Conservation (phyloP, 768 basidiomycete species). For the Podaxis sp. region DNA sequence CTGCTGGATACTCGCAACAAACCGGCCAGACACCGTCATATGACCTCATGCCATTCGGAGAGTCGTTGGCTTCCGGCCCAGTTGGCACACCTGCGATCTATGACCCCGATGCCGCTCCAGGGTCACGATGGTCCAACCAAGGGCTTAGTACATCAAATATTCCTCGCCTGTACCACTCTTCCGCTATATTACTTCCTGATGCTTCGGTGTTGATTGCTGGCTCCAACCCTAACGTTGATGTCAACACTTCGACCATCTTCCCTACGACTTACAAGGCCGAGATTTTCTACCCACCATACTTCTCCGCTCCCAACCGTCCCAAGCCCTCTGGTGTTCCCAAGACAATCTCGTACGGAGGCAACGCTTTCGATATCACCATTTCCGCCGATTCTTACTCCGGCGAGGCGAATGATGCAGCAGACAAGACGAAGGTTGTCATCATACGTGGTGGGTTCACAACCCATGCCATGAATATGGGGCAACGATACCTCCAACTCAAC, state of each 20-base stretch:
- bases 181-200: slow-evolving; percentile 84
- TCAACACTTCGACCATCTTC: slow-evolving; percentile 54
- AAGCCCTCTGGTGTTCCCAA: slow-evolving; percentile 62
- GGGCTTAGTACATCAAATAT: slow-evolving; percentile 60
- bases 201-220: slow-evolving; percentile 86
- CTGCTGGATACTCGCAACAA: slow-evolving; percentile 75
- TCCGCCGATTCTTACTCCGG: slow-evolving; percentile 63
- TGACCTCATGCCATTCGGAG: slow-evolving; percentile 59
- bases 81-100: slow-evolving; percentile 79
- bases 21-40: slow-evolving; percentile 43
- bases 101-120: slow-evolving; percentile 67
- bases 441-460: slow-evolving; percentile 85
- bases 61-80: slow-evolving; percentile 78
- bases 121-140: slow-evolving; percentile 68
- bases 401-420: slow-evolving; percentile 63
- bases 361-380: slow-evolving; percentile 71
- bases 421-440: slow-evolving; percentile 71
- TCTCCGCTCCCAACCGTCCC: slow-evolving; percentile 64
- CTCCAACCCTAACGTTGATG: slow-evolving; percentile 90
- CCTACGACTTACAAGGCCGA: slow-evolving; percentile 82
- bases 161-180: slow-evolving; percentile 87
- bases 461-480: slow-evolving; percentile 87
- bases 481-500: slow-evolving; percentile 77
- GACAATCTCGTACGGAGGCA: slow-evolving; percentile 82
- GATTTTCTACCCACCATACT: slow-evolving; percentile 91